These are phyloP conservation scores for Scheffersomyces stambukii DNA, from an alignment of 1,139 yeast species.

Conservation along the genomic window DNA sequence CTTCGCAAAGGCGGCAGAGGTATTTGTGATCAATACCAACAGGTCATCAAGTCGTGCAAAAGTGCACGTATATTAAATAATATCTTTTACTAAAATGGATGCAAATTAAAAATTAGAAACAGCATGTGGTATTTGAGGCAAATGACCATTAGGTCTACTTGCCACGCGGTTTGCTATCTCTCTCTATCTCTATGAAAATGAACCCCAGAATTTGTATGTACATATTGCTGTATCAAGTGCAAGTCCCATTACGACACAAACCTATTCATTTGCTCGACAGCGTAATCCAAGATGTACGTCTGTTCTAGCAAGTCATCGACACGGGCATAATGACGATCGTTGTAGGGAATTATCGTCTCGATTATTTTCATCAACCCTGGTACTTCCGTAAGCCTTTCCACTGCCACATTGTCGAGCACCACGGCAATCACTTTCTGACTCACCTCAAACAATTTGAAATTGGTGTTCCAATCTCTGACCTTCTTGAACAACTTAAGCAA, in stretches of 20 bases:
- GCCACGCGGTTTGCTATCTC: too few relatives aligned
- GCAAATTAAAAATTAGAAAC: too few relatives aligned
- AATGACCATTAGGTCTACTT: too few relatives aligned
- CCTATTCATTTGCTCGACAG: slow-evolving; percentile 72
- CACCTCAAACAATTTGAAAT: slow-evolving; percentile 71
- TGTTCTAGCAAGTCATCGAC: slow-evolving; percentile 79
- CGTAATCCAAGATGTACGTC: slow-evolving; percentile 80
- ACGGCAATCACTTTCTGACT: slow-evolving; percentile 75
- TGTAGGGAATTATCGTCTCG: slow-evolving; percentile 79
- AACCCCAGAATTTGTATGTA: too few relatives aligned
- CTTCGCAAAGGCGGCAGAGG: too few relatives aligned
- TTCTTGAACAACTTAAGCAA: slow-evolving; percentile 60
- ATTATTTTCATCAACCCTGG: slow-evolving; percentile 65
- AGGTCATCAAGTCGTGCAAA: too few relatives aligned
- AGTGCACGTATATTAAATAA: too few relatives aligned
- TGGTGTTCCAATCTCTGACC: slow-evolving; percentile 92
- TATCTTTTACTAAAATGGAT: too few relatives aligned
- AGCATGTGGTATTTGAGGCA: too few relatives aligned
- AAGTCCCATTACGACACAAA: slow-evolving; percentile 3
- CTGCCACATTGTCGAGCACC: slow-evolving; percentile 50
- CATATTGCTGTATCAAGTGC: too few relatives aligned
- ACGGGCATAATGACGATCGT: slow-evolving; percentile 77
- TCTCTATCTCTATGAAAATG: too few relatives aligned
- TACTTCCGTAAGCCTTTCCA: slow-evolving; percentile 55
- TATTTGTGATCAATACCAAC: too few relatives aligned